Percentiles rank a stretch among this genome's conserved stretches.
phyloP scores from a whole-genome alignment of 1,139 yeast genomes.

The Geotrichum reessii region DNA sequence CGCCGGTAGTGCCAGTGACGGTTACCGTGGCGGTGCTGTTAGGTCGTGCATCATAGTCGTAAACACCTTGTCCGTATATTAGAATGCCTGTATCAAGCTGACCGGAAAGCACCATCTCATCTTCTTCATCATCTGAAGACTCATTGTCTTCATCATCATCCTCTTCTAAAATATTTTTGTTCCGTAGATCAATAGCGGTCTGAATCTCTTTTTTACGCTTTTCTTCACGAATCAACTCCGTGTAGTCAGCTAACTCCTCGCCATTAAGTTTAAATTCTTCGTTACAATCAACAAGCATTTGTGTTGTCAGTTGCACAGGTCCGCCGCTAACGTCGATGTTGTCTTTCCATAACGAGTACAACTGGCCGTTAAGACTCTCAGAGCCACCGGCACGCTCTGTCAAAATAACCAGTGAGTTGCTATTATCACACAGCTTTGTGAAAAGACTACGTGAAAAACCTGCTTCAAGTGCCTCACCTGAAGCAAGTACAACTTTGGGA shows the following conservation, averaged over 20 bases:
- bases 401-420: conserved; percentile 61
- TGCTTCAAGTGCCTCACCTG: conserved; percentile 61
- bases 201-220: conserved; percentile 47
- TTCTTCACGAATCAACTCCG: conserved; percentile 31
- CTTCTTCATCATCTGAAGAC: conserved; percentile 33
- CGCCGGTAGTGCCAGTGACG: neutral
- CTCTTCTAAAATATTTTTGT: conserved; percentile 49
- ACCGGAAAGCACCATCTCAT: conserved; percentile 22
- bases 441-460: conserved; percentile 63
- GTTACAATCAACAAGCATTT: conserved; percentile 24
- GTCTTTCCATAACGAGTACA: conserved; percentile 55
- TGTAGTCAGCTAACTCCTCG: conserved; percentile 33
- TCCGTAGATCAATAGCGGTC: conserved; percentile 52
- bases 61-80: conserved; percentile 37
- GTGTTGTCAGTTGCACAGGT: conserved; percentile 24
- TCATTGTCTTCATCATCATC: conserved; percentile 35
- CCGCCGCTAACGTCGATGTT: conserved; percentile 14
- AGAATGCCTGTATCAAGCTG: conserved; percentile 33
- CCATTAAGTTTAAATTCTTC: conserved; percentile 34
- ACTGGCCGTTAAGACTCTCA: conserved; percentile 40
- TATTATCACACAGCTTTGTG: conserved; percentile 54
- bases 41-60: conserved; percentile 61
- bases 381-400: conserved; percentile 53
- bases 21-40: conserved; percentile 39
- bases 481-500: conserved; percentile 76